Percentiles rank a stretch among this genome's conserved stretches.
Conservation (phyloP, 805 yeast species). For the Starmerella sp. region DNA sequence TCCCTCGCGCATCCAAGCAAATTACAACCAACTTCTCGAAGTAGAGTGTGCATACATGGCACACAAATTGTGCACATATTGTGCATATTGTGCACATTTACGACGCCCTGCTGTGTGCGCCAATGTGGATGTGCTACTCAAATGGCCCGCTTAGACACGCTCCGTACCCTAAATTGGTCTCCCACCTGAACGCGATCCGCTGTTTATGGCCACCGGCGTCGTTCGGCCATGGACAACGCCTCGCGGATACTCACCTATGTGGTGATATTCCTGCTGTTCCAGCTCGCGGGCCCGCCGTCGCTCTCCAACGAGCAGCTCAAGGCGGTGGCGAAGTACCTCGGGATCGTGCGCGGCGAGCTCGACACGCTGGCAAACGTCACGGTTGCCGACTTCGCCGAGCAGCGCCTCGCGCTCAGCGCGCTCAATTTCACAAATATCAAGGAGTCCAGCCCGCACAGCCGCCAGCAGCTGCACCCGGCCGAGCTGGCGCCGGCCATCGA, state of each 20-base stretch:
- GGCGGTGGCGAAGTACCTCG: background rate
- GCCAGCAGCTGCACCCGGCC: background rate
- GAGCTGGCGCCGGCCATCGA: background rate
- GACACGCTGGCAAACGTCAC: background rate
- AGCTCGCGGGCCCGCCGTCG: conserved; percentile 2
- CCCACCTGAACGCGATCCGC: too few relatives aligned
- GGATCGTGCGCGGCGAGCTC: background rate
- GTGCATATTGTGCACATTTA: too few relatives aligned
- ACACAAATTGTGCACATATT: too few relatives aligned
- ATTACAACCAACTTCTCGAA: too few relatives aligned
- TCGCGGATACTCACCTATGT: background rate
- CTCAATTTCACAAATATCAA: conserved; percentile 3
- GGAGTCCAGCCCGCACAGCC: background rate
- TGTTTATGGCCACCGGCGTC: background rate
- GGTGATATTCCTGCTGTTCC: background rate
- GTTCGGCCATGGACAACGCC: background rate
- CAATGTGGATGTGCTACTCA: too few relatives aligned
- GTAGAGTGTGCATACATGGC: too few relatives aligned
- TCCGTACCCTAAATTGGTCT: background rate
- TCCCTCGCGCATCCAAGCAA: too few relatives aligned
- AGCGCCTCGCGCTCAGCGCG: background rate
- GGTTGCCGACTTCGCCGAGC: background rate
- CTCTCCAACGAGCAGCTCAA: conserved; percentile 1
- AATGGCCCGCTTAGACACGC: background rate
- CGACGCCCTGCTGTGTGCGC: background rate